phyloP scores from a whole-genome alignment of 805 yeast genomes.

The Barnettozyma wickerhamii region DNA sequence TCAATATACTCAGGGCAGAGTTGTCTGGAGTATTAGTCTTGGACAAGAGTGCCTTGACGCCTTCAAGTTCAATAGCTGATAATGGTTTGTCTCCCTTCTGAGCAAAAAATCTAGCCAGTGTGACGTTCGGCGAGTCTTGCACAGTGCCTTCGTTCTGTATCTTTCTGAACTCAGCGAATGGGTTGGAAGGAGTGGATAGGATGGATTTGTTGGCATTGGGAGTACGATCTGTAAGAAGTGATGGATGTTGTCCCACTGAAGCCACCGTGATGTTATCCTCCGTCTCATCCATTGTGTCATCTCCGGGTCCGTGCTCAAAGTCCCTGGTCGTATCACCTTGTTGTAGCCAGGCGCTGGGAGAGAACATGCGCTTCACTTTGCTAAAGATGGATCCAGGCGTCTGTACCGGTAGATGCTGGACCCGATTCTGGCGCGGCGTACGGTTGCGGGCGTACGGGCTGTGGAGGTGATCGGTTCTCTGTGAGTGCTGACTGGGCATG shows the following conservation, averaged over 20 bases:
- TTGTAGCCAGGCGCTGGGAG: conserved; percentile 18
- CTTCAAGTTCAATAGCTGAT: conserved; percentile 72
- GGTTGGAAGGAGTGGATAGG: conserved; percentile 12
- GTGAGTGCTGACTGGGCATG: conserved; percentile 1
- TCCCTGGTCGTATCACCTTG: not conserved
- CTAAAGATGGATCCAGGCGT: conserved; percentile 24
- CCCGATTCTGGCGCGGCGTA: conserved; percentile 4
- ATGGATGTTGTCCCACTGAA: not conserved
- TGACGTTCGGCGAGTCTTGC: conserved; percentile 46
- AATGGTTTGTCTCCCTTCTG: conserved; percentile 72
- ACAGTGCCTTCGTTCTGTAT: conserved; percentile 8
- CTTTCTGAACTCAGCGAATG: conserved; percentile 18
- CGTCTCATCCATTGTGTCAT: not conserved
- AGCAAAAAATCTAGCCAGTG: conserved; percentile 65
- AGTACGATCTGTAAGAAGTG: not conserved
- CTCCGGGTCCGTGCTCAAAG: not conserved
- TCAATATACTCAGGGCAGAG: not conserved
- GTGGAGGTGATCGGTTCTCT: conserved; percentile 11
- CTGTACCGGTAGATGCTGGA: conserved; percentile 20
- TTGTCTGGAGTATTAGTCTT: not conserved
- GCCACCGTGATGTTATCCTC: not conserved
- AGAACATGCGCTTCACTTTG: conserved; percentile 24
- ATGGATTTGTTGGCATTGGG: not conserved
- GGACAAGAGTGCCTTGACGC: conserved; percentile 60
- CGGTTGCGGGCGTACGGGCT: conserved; percentile 13